These are phyloP conservation scores for Ustilago curta DNA, from an alignment of 1,284 basidiomycete species.

Conservation along the genomic window DNA sequence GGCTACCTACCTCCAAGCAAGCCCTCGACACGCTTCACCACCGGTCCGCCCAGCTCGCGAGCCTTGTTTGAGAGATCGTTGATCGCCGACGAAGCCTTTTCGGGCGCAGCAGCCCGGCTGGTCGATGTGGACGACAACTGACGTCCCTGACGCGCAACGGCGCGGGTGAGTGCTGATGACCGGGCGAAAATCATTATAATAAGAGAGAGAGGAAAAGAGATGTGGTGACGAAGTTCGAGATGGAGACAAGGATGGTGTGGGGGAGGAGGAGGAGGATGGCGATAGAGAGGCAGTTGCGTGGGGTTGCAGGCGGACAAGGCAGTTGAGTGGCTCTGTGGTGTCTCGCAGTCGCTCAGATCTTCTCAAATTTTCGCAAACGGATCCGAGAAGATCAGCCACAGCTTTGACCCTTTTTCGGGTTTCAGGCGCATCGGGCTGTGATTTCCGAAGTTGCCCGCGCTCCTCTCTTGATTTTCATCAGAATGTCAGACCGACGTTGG, in stretches of 20 bases:
- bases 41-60: constrained; percentile 59
- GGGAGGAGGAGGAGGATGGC: background rate
- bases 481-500: too few relatives aligned
- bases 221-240: background rate
- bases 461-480: too few relatives aligned
- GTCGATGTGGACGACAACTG: constrained; percentile 22
- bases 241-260: background rate
- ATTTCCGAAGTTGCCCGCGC: too few relatives aligned
- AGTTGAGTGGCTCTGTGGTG: background rate
- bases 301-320: background rate
- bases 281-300: background rate
- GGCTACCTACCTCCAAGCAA: constrained; percentile 63
- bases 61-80: constrained; percentile 55
- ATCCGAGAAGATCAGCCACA: too few relatives aligned
- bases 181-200: constrained; percentile 36
- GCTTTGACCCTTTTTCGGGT: too few relatives aligned
- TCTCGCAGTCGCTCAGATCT: too few relatives aligned
- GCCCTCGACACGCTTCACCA: constrained; percentile 51
- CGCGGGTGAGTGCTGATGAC: constrained; percentile 29
- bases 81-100: constrained; percentile 42
- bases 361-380: too few relatives aligned
- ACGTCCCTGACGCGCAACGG: constrained; percentile 32
- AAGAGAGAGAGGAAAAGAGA: background rate
- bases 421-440: too few relatives aligned
- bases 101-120: constrained; percentile 20